Evolutionary conservation across 2,329 filamentous ascomycete genomes (phyloP).

Genomic region (Aspergillus hiratsukae): DNA sequence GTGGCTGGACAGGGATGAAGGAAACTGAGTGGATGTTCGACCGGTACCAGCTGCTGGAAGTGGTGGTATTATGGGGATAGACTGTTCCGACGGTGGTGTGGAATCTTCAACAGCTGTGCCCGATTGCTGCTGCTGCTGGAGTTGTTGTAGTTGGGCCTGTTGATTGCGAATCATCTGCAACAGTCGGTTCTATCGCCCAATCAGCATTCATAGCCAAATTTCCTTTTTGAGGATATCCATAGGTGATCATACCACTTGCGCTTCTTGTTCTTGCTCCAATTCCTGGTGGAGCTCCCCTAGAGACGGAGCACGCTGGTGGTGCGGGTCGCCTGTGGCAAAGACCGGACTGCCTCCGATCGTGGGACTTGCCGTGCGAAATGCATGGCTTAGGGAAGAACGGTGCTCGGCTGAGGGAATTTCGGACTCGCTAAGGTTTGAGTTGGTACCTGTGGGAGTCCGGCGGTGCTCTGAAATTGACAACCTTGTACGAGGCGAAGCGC

Average conservation of each 20-base stretch:
- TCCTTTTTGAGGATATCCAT: neutral
- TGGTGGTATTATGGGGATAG: slow-evolving; percentile 33
- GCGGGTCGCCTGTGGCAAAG: slow-evolving; percentile 42
- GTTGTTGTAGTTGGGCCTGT: slow-evolving; percentile 42
- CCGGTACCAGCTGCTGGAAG: slow-evolving; percentile 22
- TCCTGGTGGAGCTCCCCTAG: slow-evolving; percentile 49
- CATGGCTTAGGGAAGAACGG: slow-evolving; percentile 35
- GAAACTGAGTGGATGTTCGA: slow-evolving; percentile 29
- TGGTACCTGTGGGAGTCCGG: slow-evolving; percentile 39
- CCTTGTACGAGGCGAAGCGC: slow-evolving; percentile 30
- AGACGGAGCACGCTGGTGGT: slow-evolving; percentile 46
- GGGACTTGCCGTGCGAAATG: slow-evolving; percentile 41
- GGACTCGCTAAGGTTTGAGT: slow-evolving; percentile 34
- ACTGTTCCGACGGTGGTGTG: slow-evolving; percentile 41
- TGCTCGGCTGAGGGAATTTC: slow-evolving; percentile 35
- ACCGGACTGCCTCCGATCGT: slow-evolving; percentile 40
- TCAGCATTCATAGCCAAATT: slow-evolving; percentile 2
- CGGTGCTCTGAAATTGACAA: slow-evolving; percentile 40
- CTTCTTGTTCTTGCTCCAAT: slow-evolving; percentile 49
- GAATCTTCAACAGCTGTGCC: slow-evolving; percentile 40
- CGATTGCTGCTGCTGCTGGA: slow-evolving; percentile 32
- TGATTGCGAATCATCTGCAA: slow-evolving; percentile 47
- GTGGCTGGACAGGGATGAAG: slow-evolving; percentile 32
- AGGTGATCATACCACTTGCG: slow-evolving; percentile 42
- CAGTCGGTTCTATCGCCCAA: slow-evolving; percentile 41